Evolutionary conservation across 1,284 basidiomycete genomes (phyloP).

Genomic region (Veloboletus limbatus): DNA sequence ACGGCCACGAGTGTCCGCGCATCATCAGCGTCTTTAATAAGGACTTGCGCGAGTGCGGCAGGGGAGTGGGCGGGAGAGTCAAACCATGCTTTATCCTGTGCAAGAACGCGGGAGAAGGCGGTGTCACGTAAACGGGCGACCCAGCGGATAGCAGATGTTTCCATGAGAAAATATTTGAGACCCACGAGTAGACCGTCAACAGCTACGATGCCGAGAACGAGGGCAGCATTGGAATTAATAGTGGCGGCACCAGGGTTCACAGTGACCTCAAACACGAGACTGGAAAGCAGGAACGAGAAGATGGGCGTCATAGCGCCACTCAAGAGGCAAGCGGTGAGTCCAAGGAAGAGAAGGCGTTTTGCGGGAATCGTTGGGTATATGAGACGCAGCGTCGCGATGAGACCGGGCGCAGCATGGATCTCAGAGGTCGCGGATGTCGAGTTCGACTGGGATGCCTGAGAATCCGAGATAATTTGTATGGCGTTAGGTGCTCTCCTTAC

Average conservation of each 20-base stretch:
- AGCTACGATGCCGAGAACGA: slow-evolving; percentile 72
- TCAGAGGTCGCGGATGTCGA: not conserved
- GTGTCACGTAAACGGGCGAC: slow-evolving; percentile 61
- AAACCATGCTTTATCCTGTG: slow-evolving; percentile 91
- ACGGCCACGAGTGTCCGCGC: slow-evolving; percentile 76
- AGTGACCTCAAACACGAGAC: slow-evolving; percentile 78
- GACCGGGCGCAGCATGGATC: slow-evolving; percentile 14
- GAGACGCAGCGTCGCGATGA: slow-evolving; percentile 46
- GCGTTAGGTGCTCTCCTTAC: slow-evolving; percentile 28
- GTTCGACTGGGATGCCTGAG: slow-evolving; percentile 11
- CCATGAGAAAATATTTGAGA: slow-evolving; percentile 75
- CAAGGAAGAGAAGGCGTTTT: slow-evolving; percentile 69
- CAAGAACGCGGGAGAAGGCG: slow-evolving; percentile 63
- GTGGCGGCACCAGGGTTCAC: slow-evolving; percentile 59
- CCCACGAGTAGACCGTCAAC: slow-evolving; percentile 75
- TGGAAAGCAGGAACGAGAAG: slow-evolving; percentile 88
- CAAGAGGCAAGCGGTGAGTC: slow-evolving; percentile 61
- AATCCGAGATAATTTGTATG: slow-evolving; percentile 21
- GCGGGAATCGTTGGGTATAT: slow-evolving; percentile 75
- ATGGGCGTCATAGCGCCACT: slow-evolving; percentile 86
- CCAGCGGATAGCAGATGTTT: slow-evolving; percentile 76
- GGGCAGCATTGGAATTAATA: slow-evolving; percentile 68
- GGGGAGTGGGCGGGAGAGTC: slow-evolving; percentile 68
- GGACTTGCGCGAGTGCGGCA: slow-evolving; percentile 67
- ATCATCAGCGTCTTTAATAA: slow-evolving; percentile 93